Conservation (phyloP, 2,329 filamentous ascomycete genomes). For the Parastagonospora avenae region DNA sequence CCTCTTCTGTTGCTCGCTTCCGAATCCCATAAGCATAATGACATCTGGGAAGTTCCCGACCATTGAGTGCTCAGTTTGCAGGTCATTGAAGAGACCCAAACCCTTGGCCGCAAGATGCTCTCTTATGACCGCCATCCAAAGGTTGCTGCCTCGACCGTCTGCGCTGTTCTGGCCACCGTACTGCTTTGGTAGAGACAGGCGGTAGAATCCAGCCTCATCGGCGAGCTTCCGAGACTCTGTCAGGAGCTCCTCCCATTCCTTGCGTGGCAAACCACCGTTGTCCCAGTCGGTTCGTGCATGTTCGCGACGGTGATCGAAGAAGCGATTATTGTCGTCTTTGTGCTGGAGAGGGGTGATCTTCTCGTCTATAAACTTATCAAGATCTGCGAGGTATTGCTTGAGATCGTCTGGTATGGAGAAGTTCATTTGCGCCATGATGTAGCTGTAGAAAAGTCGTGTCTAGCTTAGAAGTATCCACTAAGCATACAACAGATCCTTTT, state of each 20-base stretch:
- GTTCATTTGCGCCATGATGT: slow-evolving; percentile 15
- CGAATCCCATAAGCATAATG: slow-evolving; percentile 67
- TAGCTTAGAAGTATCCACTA: not conserved
- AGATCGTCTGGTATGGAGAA: slow-evolving; percentile 62
- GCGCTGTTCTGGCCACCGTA: slow-evolving; percentile 59
- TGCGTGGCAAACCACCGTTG: slow-evolving; percentile 59
- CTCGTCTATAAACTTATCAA: slow-evolving; percentile 63
- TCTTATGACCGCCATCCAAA: slow-evolving; percentile 68
- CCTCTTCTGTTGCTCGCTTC: slow-evolving; percentile 59
- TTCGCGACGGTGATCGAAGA: slow-evolving; percentile 70
- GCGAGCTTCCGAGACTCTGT: slow-evolving; percentile 56
- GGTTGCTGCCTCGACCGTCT: slow-evolving; percentile 55
- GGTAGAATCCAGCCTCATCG: slow-evolving; percentile 65
- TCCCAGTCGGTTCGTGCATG: slow-evolving; percentile 67
- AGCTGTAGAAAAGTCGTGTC: not conserved
- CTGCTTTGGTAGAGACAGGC: slow-evolving; percentile 61
- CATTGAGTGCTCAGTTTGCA: slow-evolving; percentile 68
- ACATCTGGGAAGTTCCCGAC: slow-evolving; percentile 68
- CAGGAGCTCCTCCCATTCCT: slow-evolving; percentile 65
- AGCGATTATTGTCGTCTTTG: slow-evolving; percentile 63
- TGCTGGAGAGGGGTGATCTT: slow-evolving; percentile 62
- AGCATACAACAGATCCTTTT: not conserved
- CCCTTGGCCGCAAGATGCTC: slow-evolving; percentile 65
- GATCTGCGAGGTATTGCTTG: slow-evolving; percentile 52
- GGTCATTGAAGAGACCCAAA: slow-evolving; percentile 65